Percentiles rank a stretch among this genome's conserved stretches.
These are phyloP conservation scores for Phytomonas francai DNA, from an alignment of 208 protist genomes.

Conservation along the genomic window DNA sequence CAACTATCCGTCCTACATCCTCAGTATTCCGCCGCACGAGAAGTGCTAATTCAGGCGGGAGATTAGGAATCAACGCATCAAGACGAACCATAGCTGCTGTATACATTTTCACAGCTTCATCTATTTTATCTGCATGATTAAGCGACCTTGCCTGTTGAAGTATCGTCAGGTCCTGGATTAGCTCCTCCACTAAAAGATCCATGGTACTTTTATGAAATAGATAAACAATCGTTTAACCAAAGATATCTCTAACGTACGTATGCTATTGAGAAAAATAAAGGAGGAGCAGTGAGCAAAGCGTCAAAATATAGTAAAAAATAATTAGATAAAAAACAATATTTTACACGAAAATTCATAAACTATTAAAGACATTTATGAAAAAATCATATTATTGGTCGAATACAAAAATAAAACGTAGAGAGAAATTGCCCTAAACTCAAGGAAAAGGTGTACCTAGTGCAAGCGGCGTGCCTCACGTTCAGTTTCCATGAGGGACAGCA, in stretches of 20 bases:
- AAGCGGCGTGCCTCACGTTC: conserved; percentile 95
- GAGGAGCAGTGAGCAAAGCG: not conserved
- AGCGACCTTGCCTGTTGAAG: conserved; percentile 68
- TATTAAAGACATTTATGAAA: not conserved
- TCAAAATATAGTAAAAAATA: not conserved
- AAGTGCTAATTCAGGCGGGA: conserved; percentile 39
- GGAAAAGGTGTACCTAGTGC: not conserved
- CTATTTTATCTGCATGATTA: conserved; percentile 41
- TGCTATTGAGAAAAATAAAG: not conserved
- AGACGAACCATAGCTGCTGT: conserved; percentile 37
- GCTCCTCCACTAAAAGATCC: conserved; percentile 24
- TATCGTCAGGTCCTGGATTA: conserved; percentile 57
- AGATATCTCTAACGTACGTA: not conserved
- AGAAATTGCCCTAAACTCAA: conserved; percentile 10
- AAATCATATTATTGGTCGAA: not conserved
- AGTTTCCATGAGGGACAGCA: conserved; percentile 99
- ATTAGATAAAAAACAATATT: not conserved
- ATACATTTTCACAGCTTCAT: conserved; percentile 69
- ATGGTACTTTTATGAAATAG: conserved; percentile 6
- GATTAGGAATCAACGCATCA: conserved; percentile 31
- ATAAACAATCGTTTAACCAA: conserved; percentile 6
- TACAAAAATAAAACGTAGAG: conserved; percentile 9
- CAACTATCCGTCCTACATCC: conserved; percentile 47
- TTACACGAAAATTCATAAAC: not conserved
- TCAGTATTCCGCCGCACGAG: conserved; percentile 43